Conservation (phyloP, 495 filamentous ascomycete genomes). For the Lophium mytilinum region DNA sequence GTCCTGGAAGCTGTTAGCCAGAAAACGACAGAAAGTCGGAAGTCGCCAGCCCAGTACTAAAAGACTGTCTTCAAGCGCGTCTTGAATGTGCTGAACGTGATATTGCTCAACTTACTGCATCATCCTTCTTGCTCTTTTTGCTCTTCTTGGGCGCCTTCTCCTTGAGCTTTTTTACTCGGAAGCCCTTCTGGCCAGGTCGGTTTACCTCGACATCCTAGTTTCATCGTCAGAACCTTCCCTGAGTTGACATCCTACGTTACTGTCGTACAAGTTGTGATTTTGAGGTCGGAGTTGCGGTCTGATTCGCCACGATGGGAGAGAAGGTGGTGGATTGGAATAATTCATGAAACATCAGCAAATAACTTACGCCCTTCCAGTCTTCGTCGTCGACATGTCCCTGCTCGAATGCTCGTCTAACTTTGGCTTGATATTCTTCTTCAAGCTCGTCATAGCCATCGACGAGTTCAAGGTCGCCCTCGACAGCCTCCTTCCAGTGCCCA, state of each 20-base stretch:
- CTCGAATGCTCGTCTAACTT: slow-evolving; percentile 52
- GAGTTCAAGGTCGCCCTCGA: slow-evolving; percentile 71
- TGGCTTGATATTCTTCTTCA: slow-evolving; percentile 50
- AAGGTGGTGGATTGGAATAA: background rate
- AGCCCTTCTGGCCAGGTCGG: slow-evolving; percentile 55
- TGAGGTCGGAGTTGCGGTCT: too few species aligned
- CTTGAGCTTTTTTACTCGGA: slow-evolving; percentile 39
- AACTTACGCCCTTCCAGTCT: slow-evolving; percentile 70
- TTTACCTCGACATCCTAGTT: slow-evolving; percentile 60
- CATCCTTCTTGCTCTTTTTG: slow-evolving; percentile 17
- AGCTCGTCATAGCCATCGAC: slow-evolving; percentile 70
- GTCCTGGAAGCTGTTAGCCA: slow-evolving; percentile 11
- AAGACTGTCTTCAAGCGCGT: too few species aligned
- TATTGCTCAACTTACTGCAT: slow-evolving; percentile 6
- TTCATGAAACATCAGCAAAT: background rate
- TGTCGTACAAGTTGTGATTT: too few species aligned
- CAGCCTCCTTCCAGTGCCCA: slow-evolving; percentile 43
- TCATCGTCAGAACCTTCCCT: slow-evolving; percentile 11
- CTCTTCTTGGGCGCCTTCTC: slow-evolving; percentile 38
- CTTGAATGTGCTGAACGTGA: background rate
- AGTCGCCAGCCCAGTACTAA: too few species aligned
- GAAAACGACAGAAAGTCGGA: background rate
- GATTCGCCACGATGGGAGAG: background rate
- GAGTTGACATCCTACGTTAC: too few species aligned
- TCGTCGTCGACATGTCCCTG: slow-evolving; percentile 67